A percentile compares a stretch with the other conserved stretches of the same genome.
Conservation (phyloP, 2,329 filamentous ascomycete genomes). For the Dactylonectria estremocensis region DNA sequence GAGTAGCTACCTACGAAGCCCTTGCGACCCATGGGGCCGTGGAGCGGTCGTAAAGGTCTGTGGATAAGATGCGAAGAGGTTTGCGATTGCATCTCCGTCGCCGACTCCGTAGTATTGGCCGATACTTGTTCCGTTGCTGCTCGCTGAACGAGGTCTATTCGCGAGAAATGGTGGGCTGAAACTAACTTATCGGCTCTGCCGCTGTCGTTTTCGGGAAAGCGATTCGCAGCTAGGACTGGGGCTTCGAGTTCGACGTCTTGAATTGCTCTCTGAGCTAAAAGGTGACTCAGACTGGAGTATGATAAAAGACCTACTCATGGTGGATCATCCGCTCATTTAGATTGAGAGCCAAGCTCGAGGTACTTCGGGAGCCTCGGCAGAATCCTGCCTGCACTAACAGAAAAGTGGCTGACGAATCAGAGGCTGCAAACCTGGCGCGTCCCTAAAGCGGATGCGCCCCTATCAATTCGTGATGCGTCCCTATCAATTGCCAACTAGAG, state of each 20-base stretch:
- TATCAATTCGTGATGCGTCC: too few relatives aligned
- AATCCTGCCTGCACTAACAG: background rate
- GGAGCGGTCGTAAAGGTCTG: conserved; percentile 15
- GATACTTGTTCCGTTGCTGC: background rate
- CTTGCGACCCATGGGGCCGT: conserved; percentile 1
- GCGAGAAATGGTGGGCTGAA: conserved; percentile 1
- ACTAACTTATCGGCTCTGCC: background rate
- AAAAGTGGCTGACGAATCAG: background rate
- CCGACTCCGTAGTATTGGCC: conserved; percentile 11
- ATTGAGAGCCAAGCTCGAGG: too few relatives aligned
- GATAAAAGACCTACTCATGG: background rate
- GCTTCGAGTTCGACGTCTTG: conserved; percentile 8
- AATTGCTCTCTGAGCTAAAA: too few relatives aligned
- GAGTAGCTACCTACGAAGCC: background rate
- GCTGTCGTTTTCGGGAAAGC: background rate
- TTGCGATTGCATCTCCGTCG: conserved; percentile 11
- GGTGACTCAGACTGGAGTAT: conserved; percentile 3
- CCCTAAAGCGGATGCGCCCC: background rate
- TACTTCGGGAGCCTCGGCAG: too few relatives aligned
- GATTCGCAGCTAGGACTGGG: conserved; percentile 1
- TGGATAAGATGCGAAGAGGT: conserved; percentile 22
- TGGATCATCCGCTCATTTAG: background rate
- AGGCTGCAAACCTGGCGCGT: too few relatives aligned
- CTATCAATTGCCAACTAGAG: too few relatives aligned
- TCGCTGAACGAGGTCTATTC: background rate